Evolutionary conservation across 345 rosid genomes (phyloP).

Genomic region (Cardamine resedifolia): DNA sequence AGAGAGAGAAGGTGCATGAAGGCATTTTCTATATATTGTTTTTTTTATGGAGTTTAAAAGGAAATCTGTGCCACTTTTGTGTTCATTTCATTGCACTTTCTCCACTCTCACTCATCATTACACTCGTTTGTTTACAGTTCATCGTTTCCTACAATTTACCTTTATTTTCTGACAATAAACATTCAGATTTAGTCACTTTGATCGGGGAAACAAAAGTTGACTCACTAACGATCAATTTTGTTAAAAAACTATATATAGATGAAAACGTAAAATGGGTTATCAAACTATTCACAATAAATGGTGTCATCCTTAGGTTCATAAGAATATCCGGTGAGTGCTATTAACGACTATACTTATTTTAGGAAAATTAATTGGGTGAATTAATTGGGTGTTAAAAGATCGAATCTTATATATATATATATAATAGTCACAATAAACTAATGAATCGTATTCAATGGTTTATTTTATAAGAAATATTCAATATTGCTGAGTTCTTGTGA

Average conservation of each 20-base stretch:
- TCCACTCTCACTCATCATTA: constrained; percentile 24
- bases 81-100: constrained; percentile 20
- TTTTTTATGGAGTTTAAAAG: not conserved
- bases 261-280: not conserved
- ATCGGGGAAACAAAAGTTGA: not conserved
- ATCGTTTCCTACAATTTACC: not conserved
- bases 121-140: constrained; percentile 22
- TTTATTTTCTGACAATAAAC: not conserved
- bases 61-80: constrained; percentile 2
- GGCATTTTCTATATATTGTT: not conserved
- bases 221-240: not conserved
- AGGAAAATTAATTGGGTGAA: too few species aligned
- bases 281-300: not conserved
- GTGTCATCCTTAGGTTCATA: too few species aligned
- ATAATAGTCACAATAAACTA: too few species aligned
- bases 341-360: too few species aligned
- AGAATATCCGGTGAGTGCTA: too few species aligned
- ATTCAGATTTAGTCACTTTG: not conserved
- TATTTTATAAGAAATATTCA: too few species aligned
- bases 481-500: not conserved
- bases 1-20: not conserved
- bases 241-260: not conserved
- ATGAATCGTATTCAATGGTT: not conserved
- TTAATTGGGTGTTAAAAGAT: too few species aligned
- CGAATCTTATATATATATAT: too few species aligned